phyloP scores from a whole-genome alignment of 1,139 yeast genomes.

The Pichia sp. region DNA sequence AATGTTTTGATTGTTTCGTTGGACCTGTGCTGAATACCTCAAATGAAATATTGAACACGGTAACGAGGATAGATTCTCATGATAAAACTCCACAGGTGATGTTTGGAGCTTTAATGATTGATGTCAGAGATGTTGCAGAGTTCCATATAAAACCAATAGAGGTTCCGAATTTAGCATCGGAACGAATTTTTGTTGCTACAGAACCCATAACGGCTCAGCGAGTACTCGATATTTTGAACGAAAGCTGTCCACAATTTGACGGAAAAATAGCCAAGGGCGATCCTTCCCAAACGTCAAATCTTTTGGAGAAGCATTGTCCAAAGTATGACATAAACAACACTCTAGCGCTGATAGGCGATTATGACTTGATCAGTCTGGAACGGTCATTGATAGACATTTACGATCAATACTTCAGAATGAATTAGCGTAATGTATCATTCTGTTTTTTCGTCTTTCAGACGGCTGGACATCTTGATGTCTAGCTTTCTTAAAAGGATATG shows the following conservation, averaged over 20 bases:
- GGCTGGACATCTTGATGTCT: too few relatives aligned
- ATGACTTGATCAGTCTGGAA: slow-evolving; percentile 38
- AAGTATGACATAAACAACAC: slow-evolving; percentile 18
- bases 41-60: slow-evolving; percentile 33
- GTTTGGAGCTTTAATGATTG: slow-evolving; percentile 33
- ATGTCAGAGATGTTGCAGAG: slow-evolving; percentile 44
- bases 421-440: too few relatives aligned
- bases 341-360: slow-evolving; percentile 34
- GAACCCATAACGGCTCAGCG: slow-evolving; percentile 38
- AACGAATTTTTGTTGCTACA: slow-evolving; percentile 40
- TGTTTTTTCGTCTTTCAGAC: too few relatives aligned
- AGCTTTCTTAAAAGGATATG: too few relatives aligned
- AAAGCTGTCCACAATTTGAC: slow-evolving; percentile 37
- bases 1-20: slow-evolving; percentile 34
- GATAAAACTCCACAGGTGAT: slow-evolving; percentile 21
- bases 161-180: slow-evolving; percentile 32
- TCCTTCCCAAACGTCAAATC: slow-evolving; percentile 29
- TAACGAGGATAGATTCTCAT: slow-evolving; percentile 29
- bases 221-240: slow-evolving; percentile 37
- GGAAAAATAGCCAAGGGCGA: slow-evolving; percentile 38
- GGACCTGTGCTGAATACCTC: slow-evolving; percentile 35
- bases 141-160: slow-evolving; percentile 41
- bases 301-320: slow-evolving; percentile 6
- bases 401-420: slow-evolving; percentile 31
- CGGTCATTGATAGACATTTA: slow-evolving; percentile 41